Evolutionary conservation across 805 yeast species (phyloP).

Genomic region (Blastobotrys robertii): DNA sequence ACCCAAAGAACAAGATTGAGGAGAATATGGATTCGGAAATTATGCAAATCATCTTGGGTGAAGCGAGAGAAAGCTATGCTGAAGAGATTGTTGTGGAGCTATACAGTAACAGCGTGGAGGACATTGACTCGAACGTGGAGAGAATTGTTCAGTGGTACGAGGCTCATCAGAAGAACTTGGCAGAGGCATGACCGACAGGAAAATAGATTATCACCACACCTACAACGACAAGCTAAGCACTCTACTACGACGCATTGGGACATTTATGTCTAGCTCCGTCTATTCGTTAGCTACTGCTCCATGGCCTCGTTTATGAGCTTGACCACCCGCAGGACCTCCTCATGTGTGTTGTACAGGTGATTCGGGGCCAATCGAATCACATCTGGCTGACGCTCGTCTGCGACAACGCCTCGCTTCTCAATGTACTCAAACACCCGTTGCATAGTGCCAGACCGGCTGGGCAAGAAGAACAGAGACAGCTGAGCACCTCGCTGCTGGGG

Average conservation of each 20-base stretch:
- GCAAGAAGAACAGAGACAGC: conserved; percentile 60
- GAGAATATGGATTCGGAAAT: conserved; percentile 96
- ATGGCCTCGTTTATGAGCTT: conserved; percentile 32
- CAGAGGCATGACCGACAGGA: too few species aligned
- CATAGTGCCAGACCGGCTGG: conserved; percentile 47
- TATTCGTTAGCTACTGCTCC: not conserved
- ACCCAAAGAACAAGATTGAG: conserved; percentile 69
- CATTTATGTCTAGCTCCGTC: not conserved
- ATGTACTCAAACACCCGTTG: conserved; percentile 43
- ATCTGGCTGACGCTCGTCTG: conserved; percentile 84
- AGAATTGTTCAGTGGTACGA: conserved; percentile 67
- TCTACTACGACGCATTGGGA: not conserved
- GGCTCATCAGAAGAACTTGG: not conserved
- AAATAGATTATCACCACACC: too few species aligned
- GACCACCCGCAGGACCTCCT: conserved; percentile 46
- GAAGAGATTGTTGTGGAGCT: conserved; percentile 77
- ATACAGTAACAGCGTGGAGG: conserved; percentile 58
- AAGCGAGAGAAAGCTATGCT: conserved; percentile 75
- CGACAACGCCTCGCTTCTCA: conserved; percentile 49
- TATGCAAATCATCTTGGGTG: conserved; percentile 83
- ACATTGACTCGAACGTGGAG: conserved; percentile 73
- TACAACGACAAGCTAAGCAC: conserved; percentile 40
- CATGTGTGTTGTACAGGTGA: conserved; percentile 72
- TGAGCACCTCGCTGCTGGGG: conserved; percentile 67
- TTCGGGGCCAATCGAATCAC: conserved; percentile 87